Percentiles rank a stretch among this genome's conserved stretches.
These are phyloP conservation scores for Moricandia moricandioides DNA, from an alignment of 345 rosid genomes.

Conservation along the genomic window DNA sequence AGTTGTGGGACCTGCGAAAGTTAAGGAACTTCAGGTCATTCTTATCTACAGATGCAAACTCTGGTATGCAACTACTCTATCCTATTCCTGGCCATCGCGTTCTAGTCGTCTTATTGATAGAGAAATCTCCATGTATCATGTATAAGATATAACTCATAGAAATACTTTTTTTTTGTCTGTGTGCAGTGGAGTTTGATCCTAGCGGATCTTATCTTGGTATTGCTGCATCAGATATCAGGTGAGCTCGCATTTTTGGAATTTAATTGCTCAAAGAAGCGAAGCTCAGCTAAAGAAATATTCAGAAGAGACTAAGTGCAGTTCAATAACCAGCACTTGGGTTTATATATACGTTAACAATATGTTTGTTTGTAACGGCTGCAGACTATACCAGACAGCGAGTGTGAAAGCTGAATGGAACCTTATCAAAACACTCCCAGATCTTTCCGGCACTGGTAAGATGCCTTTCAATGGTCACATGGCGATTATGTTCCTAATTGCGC, in stretches of 20 bases:
- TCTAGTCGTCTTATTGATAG: conserved; percentile 2
- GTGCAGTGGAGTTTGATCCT: conserved; percentile 89
- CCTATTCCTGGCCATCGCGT: background rate
- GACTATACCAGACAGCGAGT: conserved; percentile 85
- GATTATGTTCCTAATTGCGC: background rate
- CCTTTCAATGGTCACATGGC: background rate
- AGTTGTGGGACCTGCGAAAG: conserved; percentile 94
- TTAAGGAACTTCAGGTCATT: conserved; percentile 85
- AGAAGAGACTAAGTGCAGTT: background rate
- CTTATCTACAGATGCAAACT: conserved; percentile 59
- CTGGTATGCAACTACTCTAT: conserved; percentile 46
- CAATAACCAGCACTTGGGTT: background rate
- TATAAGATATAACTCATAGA: too few relatives aligned
- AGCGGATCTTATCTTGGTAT: conserved; percentile 86
- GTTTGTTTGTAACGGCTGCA: conserved; percentile 31
- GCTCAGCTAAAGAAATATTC: background rate
- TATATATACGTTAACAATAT: background rate
- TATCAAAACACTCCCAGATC: conserved; percentile 80
- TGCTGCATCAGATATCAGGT: conserved; percentile 89
- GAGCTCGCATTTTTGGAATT: background rate
- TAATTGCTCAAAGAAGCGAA: background rate
- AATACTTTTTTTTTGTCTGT: too few relatives aligned
- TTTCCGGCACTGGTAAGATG: conserved; percentile 81
- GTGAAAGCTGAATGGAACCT: conserved; percentile 96
- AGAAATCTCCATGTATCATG: background rate